phyloP scores from a whole-genome alignment of 2,329 filamentous ascomycete genomes.

The Monosporascus sp. region DNA sequence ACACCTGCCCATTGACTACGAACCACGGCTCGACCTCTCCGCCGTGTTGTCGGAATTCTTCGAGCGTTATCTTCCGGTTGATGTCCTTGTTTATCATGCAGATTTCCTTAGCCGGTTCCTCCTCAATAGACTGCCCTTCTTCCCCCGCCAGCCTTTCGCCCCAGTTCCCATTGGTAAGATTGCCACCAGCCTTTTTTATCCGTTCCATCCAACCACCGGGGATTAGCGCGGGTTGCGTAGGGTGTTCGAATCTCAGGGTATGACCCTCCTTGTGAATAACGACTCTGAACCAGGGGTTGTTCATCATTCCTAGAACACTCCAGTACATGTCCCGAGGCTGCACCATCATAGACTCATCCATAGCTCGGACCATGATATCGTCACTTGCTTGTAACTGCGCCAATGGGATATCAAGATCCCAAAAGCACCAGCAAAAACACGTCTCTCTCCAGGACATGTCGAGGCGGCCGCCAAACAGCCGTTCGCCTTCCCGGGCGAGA shows the following conservation, averaged over 20 bases:
- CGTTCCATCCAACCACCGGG: slow-evolving; percentile 91
- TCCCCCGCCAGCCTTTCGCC: slow-evolving; percentile 63
- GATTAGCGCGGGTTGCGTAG: slow-evolving; percentile 72
- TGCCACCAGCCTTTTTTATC: slow-evolving; percentile 75
- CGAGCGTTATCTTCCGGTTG: slow-evolving; percentile 57
- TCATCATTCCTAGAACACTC: slow-evolving; percentile 96
- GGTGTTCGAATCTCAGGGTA: slow-evolving; percentile 75
- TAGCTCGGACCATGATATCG: slow-evolving; percentile 76
- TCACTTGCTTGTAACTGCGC: slow-evolving; percentile 56
- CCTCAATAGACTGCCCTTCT: slow-evolving; percentile 33
- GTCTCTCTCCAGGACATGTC: slow-evolving; percentile 80
- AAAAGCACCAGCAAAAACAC: slow-evolving; percentile 91
- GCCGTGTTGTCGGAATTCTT: slow-evolving; percentile 67
- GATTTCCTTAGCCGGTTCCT: slow-evolving; percentile 58
- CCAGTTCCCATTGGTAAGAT: slow-evolving; percentile 79
- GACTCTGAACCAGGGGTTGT: slow-evolving; percentile 89
- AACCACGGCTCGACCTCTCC: slow-evolving; percentile 72
- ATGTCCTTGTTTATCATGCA: slow-evolving; percentile 70
- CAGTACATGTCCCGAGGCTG: slow-evolving; percentile 95
- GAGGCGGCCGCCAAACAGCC: slow-evolving; percentile 69
- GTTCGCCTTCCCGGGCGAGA: slow-evolving; percentile 48
- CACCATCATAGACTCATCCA: slow-evolving; percentile 84
- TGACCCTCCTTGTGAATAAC: slow-evolving; percentile 65
- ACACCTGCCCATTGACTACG: slow-evolving; percentile 81
- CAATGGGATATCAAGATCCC: slow-evolving; percentile 66